phyloP scores from a whole-genome alignment of 2,329 filamentous ascomycete genomes.

The Cadophora gregata region DNA sequence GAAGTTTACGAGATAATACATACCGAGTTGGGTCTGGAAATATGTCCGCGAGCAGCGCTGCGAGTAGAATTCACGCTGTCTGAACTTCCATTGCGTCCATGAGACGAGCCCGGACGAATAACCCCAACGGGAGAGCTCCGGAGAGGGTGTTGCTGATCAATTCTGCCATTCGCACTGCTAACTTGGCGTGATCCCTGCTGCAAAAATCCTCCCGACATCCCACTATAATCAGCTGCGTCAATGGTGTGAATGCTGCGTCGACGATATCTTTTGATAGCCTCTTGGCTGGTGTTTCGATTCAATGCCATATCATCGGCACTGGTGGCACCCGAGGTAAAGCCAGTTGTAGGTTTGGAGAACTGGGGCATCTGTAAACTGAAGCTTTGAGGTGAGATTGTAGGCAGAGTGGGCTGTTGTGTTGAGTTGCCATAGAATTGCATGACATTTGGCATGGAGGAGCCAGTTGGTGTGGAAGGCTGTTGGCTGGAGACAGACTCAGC shows the following conservation, averaged over 20 bases:
- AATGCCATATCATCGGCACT: slow-evolving; percentile 53
- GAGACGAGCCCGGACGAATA: slow-evolving; percentile 38
- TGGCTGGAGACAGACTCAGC: slow-evolving; percentile 44
- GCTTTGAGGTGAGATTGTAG: slow-evolving; percentile 34
- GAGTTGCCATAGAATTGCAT: slow-evolving; percentile 60
- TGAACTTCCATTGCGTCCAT: slow-evolving; percentile 59
- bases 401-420: slow-evolving; percentile 39
- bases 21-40: slow-evolving; percentile 70
- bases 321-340: slow-evolving; percentile 23
- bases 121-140: slow-evolving; percentile 43
- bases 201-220: slow-evolving; percentile 30
- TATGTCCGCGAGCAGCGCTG: slow-evolving; percentile 58
- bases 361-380: slow-evolving; percentile 41
- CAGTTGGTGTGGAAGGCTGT: slow-evolving; percentile 31
- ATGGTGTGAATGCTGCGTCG: slow-evolving; percentile 82
- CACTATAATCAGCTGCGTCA: slow-evolving; percentile 45
- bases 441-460: slow-evolving; percentile 58
- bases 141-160: slow-evolving; percentile 44
- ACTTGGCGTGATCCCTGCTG: slow-evolving; percentile 41
- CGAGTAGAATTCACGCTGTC: slow-evolving; percentile 67
- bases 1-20: slow-evolving; percentile 48
- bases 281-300: slow-evolving; percentile 60
- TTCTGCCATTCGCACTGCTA: slow-evolving; percentile 41
- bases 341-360: slow-evolving; percentile 30
- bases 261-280: slow-evolving; percentile 77